These are phyloP conservation scores for Ceratocystiopsis brevicomis DNA, from an alignment of 2,329 filamentous ascomycete genomes.

Conservation along the genomic window DNA sequence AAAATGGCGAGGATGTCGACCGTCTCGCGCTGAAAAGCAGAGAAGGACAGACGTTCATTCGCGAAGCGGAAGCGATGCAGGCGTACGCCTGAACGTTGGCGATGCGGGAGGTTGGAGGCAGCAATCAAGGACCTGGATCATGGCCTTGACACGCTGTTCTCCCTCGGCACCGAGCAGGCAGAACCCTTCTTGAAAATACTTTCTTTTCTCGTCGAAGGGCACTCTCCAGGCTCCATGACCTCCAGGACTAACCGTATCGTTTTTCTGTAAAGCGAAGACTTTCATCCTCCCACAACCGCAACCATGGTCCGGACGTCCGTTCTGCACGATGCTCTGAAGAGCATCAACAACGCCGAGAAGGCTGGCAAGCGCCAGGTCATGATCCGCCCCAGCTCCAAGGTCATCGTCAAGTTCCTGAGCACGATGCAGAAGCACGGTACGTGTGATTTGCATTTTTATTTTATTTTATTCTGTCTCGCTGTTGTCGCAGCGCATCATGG, in stretches of 20 bases:
- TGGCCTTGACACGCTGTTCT: constrained; percentile 40
- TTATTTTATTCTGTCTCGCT: not conserved
- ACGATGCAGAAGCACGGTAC: constrained; percentile 99
- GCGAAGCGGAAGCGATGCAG: not conserved
- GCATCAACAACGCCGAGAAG: constrained; percentile 99
- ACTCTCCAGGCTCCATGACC: constrained; percentile 49
- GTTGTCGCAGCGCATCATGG: not conserved
- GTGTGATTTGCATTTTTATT: constrained; percentile 16
- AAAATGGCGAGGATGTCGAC: not conserved
- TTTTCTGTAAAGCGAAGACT: constrained; percentile 32
- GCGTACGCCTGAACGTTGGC: not conserved
- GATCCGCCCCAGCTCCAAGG: constrained; percentile 96
- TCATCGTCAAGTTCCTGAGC: constrained; percentile 97
- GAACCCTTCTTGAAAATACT: constrained; percentile 37
- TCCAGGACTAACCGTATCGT: constrained; percentile 39
- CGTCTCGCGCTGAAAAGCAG: not conserved
- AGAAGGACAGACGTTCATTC: not conserved
- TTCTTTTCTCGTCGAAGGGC: constrained; percentile 27
- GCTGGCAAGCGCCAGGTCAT: constrained; percentile 97
- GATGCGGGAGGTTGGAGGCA: constrained; percentile 34
- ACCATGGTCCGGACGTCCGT: constrained; percentile 99
- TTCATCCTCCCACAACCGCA: constrained; percentile 49
- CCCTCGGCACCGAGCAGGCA: constrained; percentile 47
- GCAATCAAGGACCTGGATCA: constrained; percentile 29
- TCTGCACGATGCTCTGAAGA: constrained; percentile 96